Evolutionary conservation across 495 filamentous ascomycete species (phyloP).

Genomic region (Astrothelium subdiscretum): DNA sequence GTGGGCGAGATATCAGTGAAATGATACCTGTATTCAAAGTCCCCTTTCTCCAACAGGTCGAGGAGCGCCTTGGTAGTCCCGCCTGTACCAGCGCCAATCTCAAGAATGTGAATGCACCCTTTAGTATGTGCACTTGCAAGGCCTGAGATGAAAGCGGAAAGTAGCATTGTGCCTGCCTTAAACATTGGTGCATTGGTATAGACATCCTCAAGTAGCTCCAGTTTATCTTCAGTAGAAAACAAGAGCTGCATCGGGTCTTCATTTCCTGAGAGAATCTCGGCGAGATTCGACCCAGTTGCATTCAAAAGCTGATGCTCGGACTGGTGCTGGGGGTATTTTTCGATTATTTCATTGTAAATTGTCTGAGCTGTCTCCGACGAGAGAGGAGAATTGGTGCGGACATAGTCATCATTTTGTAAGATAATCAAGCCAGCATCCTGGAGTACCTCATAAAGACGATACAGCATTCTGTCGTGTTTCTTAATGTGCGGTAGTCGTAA

Average conservation of each 20-base stretch:
- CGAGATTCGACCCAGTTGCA: neutral
- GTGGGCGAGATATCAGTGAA: neutral
- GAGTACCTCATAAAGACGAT: neutral
- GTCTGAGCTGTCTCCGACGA: neutral
- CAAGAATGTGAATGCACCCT: neutral
- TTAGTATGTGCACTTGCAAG: neutral
- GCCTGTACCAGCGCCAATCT: neutral
- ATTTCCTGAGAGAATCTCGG: neutral
- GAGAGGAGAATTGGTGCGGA: neutral
- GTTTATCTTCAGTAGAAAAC: neutral
- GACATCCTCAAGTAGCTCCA: neutral
- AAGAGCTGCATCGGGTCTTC: neutral
- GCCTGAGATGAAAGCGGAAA: neutral
- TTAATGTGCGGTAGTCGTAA: neutral
- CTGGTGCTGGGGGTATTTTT: neutral
- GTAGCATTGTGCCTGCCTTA: neutral
- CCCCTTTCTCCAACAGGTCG: neutral
- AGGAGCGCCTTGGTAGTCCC: neutral
- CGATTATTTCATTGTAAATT: neutral
- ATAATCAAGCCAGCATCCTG: neutral
- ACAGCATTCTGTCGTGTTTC: neutral
- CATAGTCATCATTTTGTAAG: neutral
- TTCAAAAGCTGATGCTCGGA: neutral
- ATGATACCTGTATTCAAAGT: neutral
- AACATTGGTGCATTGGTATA: neutral